Base-by-base conservation (phyloP, 78 protist genomes). In the Blattamonas nauphoetae region DNA sequence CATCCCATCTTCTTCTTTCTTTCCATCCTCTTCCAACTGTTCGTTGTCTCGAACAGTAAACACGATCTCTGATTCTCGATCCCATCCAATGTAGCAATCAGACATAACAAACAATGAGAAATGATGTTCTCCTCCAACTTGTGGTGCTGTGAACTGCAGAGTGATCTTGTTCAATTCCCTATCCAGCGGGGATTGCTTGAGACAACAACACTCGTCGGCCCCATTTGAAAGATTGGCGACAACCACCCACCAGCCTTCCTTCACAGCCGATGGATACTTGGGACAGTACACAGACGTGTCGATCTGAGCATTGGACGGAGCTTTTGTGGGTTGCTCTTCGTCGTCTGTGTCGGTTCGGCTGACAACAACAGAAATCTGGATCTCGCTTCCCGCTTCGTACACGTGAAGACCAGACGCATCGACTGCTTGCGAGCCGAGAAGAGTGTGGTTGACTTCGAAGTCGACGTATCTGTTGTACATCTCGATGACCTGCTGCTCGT, bases 51-150 rank as follows among this genome's bases (percentile, higher is more conserved):
- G 38, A 11, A 55, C 71, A 21, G 11, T 55, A 55, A 55, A 85
- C 3, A 85, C 34, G 6, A 3, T 2, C 41, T 34, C 2, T 80
- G 89, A 90, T 88, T 94, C 95, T 81, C 95, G 96, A 81, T 95
- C 97, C 88, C 96, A 93, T 42, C 97, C 97, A 34, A 86, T 78
- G 77, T 93, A 95, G 3, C 95, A 93, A 81, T 95, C 97, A 82
- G 96, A 92, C 91, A 95, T 94, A 71, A 94, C 36, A 89, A 89
- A 94, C 78, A 95, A 89, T 33, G 84, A 88, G 84, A 88, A 84
- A 34, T 46, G 63, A 86, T 95, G 86, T 71, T 63, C 55, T 78
- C 96, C 97, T 5, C 55, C 81, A 0, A 36, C 42, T 0, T 87
- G 78, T 11, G 97, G 97, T 2, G 97, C 94, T 0, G 88, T 85